Percentiles rank a stretch among this genome's conserved stretches.
Conservation (phyloP, 805 yeast species). For the Kluyveromyces siamensis region DNA sequence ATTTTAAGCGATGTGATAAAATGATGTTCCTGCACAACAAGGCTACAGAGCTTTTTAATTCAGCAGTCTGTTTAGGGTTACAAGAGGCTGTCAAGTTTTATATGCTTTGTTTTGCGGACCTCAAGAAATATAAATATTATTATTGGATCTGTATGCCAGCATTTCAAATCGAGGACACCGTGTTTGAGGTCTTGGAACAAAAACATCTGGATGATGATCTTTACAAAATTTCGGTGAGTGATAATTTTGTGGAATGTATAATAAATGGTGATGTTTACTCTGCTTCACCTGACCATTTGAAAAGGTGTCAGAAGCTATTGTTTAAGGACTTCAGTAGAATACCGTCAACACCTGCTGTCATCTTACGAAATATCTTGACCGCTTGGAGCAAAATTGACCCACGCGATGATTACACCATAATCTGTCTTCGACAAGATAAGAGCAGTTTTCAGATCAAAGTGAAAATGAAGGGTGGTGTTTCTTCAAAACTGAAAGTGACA, state of each 20-base stretch:
- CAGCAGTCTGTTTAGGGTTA: slow-evolving; percentile 25
- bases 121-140: slow-evolving; percentile 77
- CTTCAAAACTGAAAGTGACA: slow-evolving; percentile 35
- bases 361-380: slow-evolving; percentile 50
- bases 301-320: slow-evolving; percentile 21
- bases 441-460: slow-evolving; percentile 25
- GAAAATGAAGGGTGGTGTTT: slow-evolving; percentile 5
- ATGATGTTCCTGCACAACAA: slow-evolving; percentile 39
- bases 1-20: slow-evolving; percentile 67
- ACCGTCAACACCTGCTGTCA: slow-evolving; percentile 38
- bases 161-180: slow-evolving; percentile 24
- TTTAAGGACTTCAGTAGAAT: slow-evolving; percentile 34
- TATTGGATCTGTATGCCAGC: slow-evolving; percentile 88
- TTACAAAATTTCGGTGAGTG: neutral
- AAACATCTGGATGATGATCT: neutral
- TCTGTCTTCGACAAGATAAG: slow-evolving; percentile 28
- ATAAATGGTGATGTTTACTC: slow-evolving; percentile 6
- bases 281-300: neutral
- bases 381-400: slow-evolving; percentile 50
- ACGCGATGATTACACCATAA: slow-evolving; percentile 81
- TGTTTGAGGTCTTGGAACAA: neutral
- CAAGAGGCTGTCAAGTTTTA: slow-evolving; percentile 28
- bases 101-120: slow-evolving; percentile 70
- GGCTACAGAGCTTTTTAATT: slow-evolving; percentile 24
- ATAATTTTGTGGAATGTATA: neutral